These are phyloP conservation scores for Nyssa sinensis DNA, from an alignment of 148 eudicot species.

Conservation along the genomic window DNA sequence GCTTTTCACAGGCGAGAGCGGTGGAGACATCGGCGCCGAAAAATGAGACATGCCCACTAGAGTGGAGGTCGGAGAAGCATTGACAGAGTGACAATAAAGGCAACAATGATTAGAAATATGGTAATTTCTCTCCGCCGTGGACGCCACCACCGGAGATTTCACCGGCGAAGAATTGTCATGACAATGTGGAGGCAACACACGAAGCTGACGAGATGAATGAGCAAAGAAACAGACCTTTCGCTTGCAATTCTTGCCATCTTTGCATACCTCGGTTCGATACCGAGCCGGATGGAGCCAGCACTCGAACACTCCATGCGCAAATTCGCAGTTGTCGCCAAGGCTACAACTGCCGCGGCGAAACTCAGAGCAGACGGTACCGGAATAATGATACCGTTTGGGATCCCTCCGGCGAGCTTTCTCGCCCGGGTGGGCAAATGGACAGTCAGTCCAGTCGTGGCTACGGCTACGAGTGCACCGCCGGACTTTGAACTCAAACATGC, in stretches of 20 bases:
- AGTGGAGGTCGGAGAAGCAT: conserved; percentile 64
- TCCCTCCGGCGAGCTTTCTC: conserved; percentile 89
- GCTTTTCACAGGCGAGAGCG: conserved; percentile 36
- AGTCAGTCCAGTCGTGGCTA: conserved; percentile 93
- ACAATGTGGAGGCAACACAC: conserved; percentile 34
- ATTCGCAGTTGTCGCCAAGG: conserved; percentile 70
- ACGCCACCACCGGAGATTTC: conserved; percentile 1
- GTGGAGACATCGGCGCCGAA: conserved; percentile 47
- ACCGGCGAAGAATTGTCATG: background rate
- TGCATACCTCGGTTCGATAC: conserved; percentile 78
- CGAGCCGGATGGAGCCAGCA: conserved; percentile 83
- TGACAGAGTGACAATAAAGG: conserved; percentile 41
- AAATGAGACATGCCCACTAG: conserved; percentile 32
- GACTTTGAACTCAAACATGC: conserved; percentile 95
- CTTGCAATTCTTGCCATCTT: conserved; percentile 75
- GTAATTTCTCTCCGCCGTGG: conserved; percentile 17
- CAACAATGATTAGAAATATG: conserved; percentile 30
- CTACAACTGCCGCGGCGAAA: conserved; percentile 58
- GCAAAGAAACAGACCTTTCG: conserved; percentile 83
- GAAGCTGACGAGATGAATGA: conserved; percentile 60
- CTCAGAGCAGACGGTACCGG: conserved; percentile 74
- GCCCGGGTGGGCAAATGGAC: conserved; percentile 85
- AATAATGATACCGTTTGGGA: conserved; percentile 59
- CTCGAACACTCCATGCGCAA: conserved; percentile 88
- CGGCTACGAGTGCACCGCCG: conserved; percentile 70